These are phyloP conservation scores for Aureobasidium pullulans DNA, from an alignment of 2,329 filamentous ascomycete genomes.

Conservation along the genomic window DNA sequence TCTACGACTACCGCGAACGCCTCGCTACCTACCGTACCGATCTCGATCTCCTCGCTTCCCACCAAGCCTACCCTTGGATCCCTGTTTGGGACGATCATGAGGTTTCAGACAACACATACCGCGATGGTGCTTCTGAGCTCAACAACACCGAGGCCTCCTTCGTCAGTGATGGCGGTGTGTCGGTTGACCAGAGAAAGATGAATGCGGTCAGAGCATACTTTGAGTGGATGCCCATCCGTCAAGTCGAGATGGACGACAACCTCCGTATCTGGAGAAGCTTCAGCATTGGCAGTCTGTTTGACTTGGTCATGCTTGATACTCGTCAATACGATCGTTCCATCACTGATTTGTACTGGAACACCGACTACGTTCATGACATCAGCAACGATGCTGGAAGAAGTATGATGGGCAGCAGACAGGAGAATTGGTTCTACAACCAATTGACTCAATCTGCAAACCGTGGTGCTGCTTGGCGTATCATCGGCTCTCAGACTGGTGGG, in stretches of 20 bases:
- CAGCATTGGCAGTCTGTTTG: conserved; percentile 56
- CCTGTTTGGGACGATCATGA: conserved; percentile 59
- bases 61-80: conserved; percentile 55
- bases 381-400: conserved; percentile 59
- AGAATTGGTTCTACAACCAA: conserved; percentile 63
- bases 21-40: conserved; percentile 56
- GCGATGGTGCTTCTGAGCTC: conserved; percentile 52
- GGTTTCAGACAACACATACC: conserved; percentile 59
- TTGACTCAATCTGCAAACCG: conserved; percentile 43
- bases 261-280: conserved; percentile 62
- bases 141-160: conserved; percentile 64
- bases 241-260: conserved; percentile 62
- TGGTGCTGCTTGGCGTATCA: conserved; percentile 62
- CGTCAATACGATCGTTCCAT: conserved; percentile 61
- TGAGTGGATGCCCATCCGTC: conserved; percentile 56
- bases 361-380: conserved; percentile 52
- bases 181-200: conserved; percentile 65
- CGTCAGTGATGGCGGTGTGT: conserved; percentile 48
- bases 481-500: conserved; percentile 57
- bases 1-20: conserved; percentile 54
- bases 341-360: conserved; percentile 53
- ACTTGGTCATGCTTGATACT: conserved; percentile 63
- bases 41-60: conserved; percentile 48
- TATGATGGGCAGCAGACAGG: conserved; percentile 65
- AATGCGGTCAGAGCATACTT: conserved; percentile 66